Base-by-base conservation (phyloP, 2,329 filamentous ascomycete genomes). In the Penicillium sp. region DNA sequence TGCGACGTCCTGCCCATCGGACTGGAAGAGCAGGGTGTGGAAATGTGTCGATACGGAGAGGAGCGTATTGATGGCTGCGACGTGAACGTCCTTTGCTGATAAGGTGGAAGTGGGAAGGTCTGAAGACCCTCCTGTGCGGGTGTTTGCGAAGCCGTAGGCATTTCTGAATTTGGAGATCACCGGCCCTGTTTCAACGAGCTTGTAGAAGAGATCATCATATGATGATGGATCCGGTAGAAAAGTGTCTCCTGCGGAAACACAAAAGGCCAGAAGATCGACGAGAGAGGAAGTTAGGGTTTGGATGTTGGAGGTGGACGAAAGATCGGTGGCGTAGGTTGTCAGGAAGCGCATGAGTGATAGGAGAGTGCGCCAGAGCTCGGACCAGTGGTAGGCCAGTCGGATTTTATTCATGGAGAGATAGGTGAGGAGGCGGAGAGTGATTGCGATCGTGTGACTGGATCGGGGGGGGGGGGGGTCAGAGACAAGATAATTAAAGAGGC, bases 171-270 rank as follows among this genome's bases (percentile, higher is more conserved):
- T 89, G 29, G 78, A 73, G 24, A 97, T 78, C 9, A 88, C 79
- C 42, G 95, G 88, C 9, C 90, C 89, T 2, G 85, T 87, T 69
- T 98, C 93, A 26, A 97, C 90, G 2, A 97, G 80, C 71, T 98
- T 98, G 80, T 98, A 98, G 72, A 98, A 97, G 0, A 98, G 77
- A 63, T 98, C 93, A 61, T 98, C 93, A 68, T 97, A 97, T 1
- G 88, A 84, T 13, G 86, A 81, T 0, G 90, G 84, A 28, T 87
- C 88, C 0, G 91, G 93, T 6, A 98, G 77, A 69, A 98, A 97
- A 2, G 86, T 84, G 66, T 97, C 93, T 5, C 93, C 93, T 2
- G 83, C 82, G 1, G 88, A 93, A 6, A 98, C 76, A 2, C 88
- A 87, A 35, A 96, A 79, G 1, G 88, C 88, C 35, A 96, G 76